Base-by-base conservation (phyloP, 768 basidiomycete genomes). In the Botryobasidium botryosum region DNA sequence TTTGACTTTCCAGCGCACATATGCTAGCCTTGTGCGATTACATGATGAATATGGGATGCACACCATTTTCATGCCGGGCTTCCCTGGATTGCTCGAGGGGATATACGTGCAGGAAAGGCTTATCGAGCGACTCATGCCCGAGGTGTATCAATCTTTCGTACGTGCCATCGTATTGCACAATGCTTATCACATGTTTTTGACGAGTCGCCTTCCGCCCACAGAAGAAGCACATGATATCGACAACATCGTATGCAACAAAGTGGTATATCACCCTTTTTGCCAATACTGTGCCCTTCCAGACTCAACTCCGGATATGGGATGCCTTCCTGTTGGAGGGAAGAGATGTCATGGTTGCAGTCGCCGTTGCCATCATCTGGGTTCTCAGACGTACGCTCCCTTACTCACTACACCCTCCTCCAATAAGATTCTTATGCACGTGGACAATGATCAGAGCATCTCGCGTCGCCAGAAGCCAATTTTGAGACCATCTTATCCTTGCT, bases 261-360 rank as follows among this genome's bases (percentile, higher is more conserved):
- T 97, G 94, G 94, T 99, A 96, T 59, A 97, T 99, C 61, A 97
- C 94, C 2, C 67, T 97, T 12, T 99, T 96, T 56, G 77, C 90
- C 40, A 94, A 92, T 57, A 84, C 85, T 0, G 79, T 99, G 35
- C 88, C 92, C 20, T 97, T 92, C 60, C 85, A 91, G 61, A 87
- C 81, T 38, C 90, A 96, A 63, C 63, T 97, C 23, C 71, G 94
- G 50, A 58, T 99, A 25, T 99, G 92, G 92, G 94, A 99, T 58
- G 86, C 74, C 8, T 84, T 94, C 56, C 65, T 94, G 37, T 62
- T 91, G 18, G 92, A 96, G 50, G 94, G 94, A 7, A 70, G 75
- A 52, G 92, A 99, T 55, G 62, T 90, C 1, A 85, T 94, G 51
- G 68, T 96, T 39, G 73, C 85, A 37, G 74, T 85, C 6, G 80